Conservation (phyloP, 176 grass and related monocot genomes). For the Thinopyrum elongatum region DNA sequence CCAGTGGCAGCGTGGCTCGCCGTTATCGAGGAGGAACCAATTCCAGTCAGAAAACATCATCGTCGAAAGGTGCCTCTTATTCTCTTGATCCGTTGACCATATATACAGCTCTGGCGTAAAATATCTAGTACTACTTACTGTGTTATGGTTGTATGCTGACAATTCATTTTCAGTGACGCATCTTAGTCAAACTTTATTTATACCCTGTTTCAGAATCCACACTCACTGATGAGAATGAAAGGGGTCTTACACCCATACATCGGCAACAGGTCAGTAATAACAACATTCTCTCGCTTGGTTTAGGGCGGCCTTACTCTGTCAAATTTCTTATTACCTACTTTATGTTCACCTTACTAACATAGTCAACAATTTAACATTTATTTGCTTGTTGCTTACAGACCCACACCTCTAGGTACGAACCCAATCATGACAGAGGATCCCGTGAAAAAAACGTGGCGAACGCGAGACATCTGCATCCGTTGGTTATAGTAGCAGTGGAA, state of each 20-base stretch:
- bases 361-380: conserved; percentile 15
- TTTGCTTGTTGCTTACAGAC: conserved; percentile 42
- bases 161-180: conserved; percentile 14
- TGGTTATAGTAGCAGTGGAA: conserved; percentile 48
- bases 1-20: conserved; percentile 34
- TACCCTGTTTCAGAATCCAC: conserved; percentile 49
- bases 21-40: no score
- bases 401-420: conserved; percentile 42
- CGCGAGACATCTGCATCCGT: conserved; percentile 32
- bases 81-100: conserved; percentile 8
- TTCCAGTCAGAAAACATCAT: conserved; percentile 46
- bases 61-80: conserved; percentile 37
- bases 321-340: not conserved
- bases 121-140: not conserved
- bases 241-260: conserved; percentile 26
- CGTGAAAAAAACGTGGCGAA: conserved; percentile 31
- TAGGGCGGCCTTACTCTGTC: conserved; percentile 1
- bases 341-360: not conserved
- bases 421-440: conserved; percentile 37
- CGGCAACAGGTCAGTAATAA: conserved; percentile 48
- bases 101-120: not conserved
- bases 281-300: conserved; percentile 15
- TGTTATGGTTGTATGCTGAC: not conserved
- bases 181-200: conserved; percentile 9
- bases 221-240: conserved; percentile 35